Evolutionary conservation across 331 rosid species (phyloP).

Genomic region (Quercus tomentella): DNA sequence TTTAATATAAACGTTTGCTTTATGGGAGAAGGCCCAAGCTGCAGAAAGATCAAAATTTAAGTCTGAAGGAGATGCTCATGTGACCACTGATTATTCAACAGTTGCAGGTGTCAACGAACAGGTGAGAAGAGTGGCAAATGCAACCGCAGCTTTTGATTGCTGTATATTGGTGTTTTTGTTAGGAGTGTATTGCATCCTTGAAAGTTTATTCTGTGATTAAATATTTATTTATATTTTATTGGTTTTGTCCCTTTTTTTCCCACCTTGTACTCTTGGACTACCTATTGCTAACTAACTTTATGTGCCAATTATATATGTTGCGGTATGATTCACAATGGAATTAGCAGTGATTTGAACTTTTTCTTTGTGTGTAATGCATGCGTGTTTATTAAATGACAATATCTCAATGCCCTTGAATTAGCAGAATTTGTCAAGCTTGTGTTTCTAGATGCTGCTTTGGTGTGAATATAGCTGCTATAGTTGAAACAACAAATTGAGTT

Average conservation of each 20-base stretch:
- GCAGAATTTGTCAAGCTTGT: too few species aligned
- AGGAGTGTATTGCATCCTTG: background rate
- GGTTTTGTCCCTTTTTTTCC: background rate
- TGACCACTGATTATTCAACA: constrained; percentile 31
- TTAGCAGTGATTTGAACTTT: too few species aligned
- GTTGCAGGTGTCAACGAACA: constrained; percentile 29
- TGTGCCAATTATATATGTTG: too few species aligned
- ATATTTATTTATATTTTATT: background rate
- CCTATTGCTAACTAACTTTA: too few species aligned
- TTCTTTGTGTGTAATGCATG: too few species aligned
- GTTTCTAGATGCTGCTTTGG: background rate
- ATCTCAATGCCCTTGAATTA: too few species aligned
- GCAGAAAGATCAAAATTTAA: constrained; percentile 49
- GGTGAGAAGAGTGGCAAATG: constrained; percentile 31
- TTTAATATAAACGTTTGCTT: constrained; percentile 8
- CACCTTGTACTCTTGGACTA: background rate
- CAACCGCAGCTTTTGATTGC: constrained; percentile 13
- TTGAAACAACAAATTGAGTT: background rate
- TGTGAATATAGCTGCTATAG: background rate
- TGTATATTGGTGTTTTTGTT: constrained; percentile 4
- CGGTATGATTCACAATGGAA: too few species aligned
- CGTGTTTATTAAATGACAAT: too few species aligned
- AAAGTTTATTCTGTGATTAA: background rate
- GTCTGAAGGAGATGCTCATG: constrained; percentile 39
- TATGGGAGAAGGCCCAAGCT: constrained; percentile 58